Evolutionary conservation across 2,329 filamentous ascomycete species (phyloP).

Genomic region (Cladophialophora yegresii): DNA sequence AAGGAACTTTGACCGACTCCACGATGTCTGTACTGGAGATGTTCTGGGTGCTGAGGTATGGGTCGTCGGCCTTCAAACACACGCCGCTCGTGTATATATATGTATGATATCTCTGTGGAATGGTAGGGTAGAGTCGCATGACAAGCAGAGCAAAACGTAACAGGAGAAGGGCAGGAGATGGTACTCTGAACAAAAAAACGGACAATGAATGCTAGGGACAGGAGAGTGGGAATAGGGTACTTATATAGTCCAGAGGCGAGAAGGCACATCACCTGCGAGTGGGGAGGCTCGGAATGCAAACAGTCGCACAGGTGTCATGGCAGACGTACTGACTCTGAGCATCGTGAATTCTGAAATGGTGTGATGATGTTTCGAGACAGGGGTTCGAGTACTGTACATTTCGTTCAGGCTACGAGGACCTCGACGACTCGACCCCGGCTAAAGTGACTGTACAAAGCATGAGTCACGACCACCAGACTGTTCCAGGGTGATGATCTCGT

Average conservation of each 20-base stretch:
- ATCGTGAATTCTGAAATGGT: neutral
- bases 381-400: slow-evolving; percentile 10
- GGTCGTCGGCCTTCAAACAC: neutral
- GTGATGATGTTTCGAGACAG: neutral
- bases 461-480: neutral
- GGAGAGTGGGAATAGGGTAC: neutral
- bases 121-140: no score
- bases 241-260: neutral
- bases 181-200: neutral
- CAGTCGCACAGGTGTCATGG: neutral
- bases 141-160: neutral
- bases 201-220: neutral
- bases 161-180: neutral
- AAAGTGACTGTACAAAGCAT: slow-evolving; percentile 7
- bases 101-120: neutral
- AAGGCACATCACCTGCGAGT: neutral
- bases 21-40: neutral
- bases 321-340: neutral
- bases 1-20: neutral
- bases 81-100: neutral
- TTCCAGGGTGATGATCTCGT: neutral
- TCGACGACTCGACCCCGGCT: slow-evolving; percentile 2
- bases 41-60: neutral
- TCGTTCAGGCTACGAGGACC: neutral
- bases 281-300: neutral